Conservation (phyloP, 176 grass and related monocot genomes). For the Elymus sibiricus region DNA sequence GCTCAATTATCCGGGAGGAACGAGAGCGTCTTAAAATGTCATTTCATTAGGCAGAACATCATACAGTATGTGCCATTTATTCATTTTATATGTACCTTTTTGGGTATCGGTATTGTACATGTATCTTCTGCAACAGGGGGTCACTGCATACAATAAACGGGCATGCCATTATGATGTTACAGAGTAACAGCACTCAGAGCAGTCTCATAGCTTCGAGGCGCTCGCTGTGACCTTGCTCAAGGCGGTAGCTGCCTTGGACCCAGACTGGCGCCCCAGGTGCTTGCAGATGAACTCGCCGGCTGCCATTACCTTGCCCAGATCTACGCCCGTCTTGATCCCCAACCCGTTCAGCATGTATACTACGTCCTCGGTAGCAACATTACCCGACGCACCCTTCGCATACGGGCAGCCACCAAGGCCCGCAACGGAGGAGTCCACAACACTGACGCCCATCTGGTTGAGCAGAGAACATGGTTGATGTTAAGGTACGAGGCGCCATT, state of each 20-base stretch:
- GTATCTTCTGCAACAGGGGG: background rate
- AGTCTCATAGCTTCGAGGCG: conserved; percentile 48
- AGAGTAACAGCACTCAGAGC: background rate
- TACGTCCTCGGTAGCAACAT: conserved; percentile 80
- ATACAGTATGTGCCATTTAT: background rate
- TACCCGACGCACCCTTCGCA: conserved; percentile 76
- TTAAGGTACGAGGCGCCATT: background rate
- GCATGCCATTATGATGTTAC: background rate
- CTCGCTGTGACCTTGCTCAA: conserved; percentile 39
- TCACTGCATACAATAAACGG: background rate
- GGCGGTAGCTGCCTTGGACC: conserved; percentile 73
- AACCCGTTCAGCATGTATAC: conserved; percentile 88
- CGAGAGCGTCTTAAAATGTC: background rate
- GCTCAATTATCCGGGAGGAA: background rate
- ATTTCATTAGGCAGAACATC: background rate
- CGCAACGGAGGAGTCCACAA: conserved; percentile 69
- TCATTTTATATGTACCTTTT: background rate
- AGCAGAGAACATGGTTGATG: background rate
- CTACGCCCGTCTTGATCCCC: conserved; percentile 62
- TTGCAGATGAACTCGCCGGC: conserved; percentile 74
- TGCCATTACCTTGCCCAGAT: conserved; percentile 69
- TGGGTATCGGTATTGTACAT: background rate
- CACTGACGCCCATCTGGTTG: conserved; percentile 69
- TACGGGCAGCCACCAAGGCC: conserved; percentile 85
- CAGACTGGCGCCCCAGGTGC: conserved; percentile 60